Evolutionary conservation across 768 basidiomycete genomes (phyloP).

Genomic region (Phaffia tasmanica): DNA sequence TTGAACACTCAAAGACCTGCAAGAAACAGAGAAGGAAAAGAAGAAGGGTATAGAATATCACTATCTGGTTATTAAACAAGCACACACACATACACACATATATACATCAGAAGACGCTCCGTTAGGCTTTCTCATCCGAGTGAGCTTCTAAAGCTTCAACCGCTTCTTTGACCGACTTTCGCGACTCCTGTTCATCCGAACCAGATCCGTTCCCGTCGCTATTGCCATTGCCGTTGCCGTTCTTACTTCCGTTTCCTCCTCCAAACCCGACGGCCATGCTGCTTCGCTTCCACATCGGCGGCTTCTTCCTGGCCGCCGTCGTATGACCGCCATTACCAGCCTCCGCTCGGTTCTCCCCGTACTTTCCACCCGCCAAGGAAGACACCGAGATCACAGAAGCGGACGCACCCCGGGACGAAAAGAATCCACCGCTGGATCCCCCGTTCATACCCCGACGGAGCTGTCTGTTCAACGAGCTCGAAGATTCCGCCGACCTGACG

Average conservation of each 20-base stretch:
- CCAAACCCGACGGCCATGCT: constrained; percentile 8
- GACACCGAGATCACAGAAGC: background rate
- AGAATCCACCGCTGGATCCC: constrained; percentile 4
- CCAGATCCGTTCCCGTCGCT: too few relatives aligned
- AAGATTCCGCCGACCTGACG: too few relatives aligned
- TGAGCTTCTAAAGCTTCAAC: constrained; percentile 7
- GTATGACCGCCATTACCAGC: too few relatives aligned
- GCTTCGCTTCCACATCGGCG: constrained; percentile 4
- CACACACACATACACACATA: too few relatives aligned
- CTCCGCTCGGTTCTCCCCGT: background rate
- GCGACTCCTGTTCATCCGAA: background rate
- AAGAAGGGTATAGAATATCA: too few relatives aligned
- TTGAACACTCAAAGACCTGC: too few relatives aligned
- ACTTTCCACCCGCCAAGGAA: background rate
- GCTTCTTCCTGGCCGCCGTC: background rate
- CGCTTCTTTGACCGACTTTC: constrained; percentile 5
- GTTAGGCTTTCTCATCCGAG: too few relatives aligned
- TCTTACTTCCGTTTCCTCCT: background rate
- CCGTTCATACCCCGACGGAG: background rate
- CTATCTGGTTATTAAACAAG: too few relatives aligned
- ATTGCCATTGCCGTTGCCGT: too few relatives aligned
- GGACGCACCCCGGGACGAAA: background rate
- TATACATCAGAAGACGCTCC: too few relatives aligned
- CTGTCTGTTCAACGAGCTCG: too few relatives aligned
- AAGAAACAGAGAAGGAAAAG: too few relatives aligned